Evolutionary conservation across 2,329 filamentous ascomycete species (phyloP).

Genomic region (Aspergillus carbonarius): DNA sequence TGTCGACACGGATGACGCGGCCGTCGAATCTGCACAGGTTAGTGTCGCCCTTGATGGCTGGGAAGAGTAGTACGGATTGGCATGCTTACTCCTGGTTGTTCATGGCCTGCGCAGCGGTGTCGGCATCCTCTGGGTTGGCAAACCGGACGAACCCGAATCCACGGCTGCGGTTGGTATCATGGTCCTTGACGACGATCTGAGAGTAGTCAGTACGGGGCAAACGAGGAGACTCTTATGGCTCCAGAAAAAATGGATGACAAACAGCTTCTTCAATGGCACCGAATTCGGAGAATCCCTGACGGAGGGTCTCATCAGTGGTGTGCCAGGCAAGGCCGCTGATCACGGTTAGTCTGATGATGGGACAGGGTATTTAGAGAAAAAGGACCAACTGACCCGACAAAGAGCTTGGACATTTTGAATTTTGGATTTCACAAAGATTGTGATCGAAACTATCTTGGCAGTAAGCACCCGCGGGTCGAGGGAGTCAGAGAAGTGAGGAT

Average conservation of each 20-base stretch:
- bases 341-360: constrained; percentile 13
- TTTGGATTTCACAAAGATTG: constrained; percentile 5
- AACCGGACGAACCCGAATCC: constrained; percentile 98
- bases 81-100: constrained; percentile 66
- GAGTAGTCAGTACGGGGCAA: constrained; percentile 18
- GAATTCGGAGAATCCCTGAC: constrained; percentile 89
- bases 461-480: constrained; percentile 10
- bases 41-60: not conserved
- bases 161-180: constrained; percentile 92
- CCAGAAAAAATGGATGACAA: constrained; percentile 46
- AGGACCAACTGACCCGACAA: constrained; percentile 40
- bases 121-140: constrained; percentile 47
- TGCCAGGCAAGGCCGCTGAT: constrained; percentile 94
- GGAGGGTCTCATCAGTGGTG: constrained; percentile 84
- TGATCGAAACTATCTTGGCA: not conserved
- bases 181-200: constrained; percentile 96
- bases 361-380: constrained; percentile 12
- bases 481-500: not conserved
- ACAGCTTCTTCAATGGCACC: constrained; percentile 93
- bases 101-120: constrained; percentile 44
- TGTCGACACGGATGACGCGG: constrained; percentile 91
- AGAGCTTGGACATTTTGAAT: constrained; percentile 80
- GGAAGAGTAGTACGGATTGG: constrained; percentile 14
- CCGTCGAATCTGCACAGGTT: constrained; percentile 74
- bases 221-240: not conserved